These are phyloP conservation scores for Aegilops sharonensis DNA, from an alignment of 176 grass and related monocot genomes.

Conservation along the genomic window DNA sequence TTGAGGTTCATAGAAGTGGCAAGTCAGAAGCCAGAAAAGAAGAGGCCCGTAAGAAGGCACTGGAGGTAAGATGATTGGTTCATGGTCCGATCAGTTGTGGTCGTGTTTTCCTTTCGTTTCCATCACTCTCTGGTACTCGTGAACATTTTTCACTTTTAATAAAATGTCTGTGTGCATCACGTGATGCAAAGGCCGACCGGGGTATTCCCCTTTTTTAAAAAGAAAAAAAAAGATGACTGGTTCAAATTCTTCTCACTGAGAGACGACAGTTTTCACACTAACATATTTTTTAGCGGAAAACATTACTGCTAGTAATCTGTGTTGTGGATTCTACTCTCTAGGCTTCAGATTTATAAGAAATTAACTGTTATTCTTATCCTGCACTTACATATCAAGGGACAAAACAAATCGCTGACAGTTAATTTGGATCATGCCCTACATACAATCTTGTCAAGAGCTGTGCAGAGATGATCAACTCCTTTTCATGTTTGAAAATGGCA, in stretches of 20 bases:
- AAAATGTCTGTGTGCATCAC: no score
- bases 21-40: conserved; percentile 96
- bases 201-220: no score
- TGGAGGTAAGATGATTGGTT: conserved; percentile 56
- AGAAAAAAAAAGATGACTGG: no score
- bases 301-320: neutral
- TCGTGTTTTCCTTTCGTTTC: no score
- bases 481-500: conserved; percentile 24
- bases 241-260: no score
- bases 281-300: no score
- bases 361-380: neutral
- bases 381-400: neutral
- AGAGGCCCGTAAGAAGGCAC: conserved; percentile 58
- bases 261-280: no score
- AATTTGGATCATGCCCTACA: neutral
- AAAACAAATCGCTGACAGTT: neutral
- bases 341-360: neutral
- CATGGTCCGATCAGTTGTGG: no score
- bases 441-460: neutral
- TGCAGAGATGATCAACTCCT: neutral
- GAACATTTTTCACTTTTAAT: no score
- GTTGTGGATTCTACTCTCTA: neutral
- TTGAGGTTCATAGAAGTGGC: conserved; percentile 92
- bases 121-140: no score
- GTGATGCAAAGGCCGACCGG: no score